Conservation (phyloP, 108 stramenopile genomes). For the Cyclotella choctawhatcheeana region DNA sequence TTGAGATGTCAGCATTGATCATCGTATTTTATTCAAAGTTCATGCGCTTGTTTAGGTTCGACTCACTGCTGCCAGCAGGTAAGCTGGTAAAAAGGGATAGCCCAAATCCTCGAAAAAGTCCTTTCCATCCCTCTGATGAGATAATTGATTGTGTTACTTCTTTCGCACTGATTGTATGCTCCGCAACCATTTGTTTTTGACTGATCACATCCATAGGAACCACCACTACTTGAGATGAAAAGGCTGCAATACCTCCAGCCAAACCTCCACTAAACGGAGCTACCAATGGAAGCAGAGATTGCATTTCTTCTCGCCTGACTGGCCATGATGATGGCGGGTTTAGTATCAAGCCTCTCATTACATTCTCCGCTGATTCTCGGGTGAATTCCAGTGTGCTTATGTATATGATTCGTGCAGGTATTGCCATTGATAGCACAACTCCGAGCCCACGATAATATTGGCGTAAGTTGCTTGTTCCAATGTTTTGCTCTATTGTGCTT, state of each 20-base stretch:
- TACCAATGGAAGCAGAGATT: constrained; percentile 33
- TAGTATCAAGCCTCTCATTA: constrained; percentile 29
- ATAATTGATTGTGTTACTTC: constrained; percentile 38
- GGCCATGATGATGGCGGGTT: constrained; percentile 34
- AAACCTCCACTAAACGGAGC: constrained; percentile 54
- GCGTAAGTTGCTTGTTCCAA: constrained; percentile 19
- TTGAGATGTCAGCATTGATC: no score
- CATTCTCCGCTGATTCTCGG: constrained; percentile 38
- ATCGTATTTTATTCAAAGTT: no score
- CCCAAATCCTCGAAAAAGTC: constrained; percentile 59
- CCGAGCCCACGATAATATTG: constrained; percentile 60
- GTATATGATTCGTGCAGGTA: constrained; percentile 56
- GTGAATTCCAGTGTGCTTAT: constrained; percentile 49
- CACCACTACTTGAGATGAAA: constrained; percentile 55
- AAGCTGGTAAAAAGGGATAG: constrained; percentile 54
- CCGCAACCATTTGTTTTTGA: constrained; percentile 61
- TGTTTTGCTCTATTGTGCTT: constrained; percentile 6
- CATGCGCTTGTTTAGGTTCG: no score
- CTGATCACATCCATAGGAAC: constrained; percentile 71
- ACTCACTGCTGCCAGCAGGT: constrained; percentile 55
- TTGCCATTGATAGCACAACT: constrained; percentile 53
- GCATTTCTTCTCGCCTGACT: constrained; percentile 19
- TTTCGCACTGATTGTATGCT: constrained; percentile 25
- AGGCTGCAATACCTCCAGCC: constrained; percentile 61
- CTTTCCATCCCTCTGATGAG: constrained; percentile 34